Evolutionary conservation across 176 grass and related monocot genomes (phyloP).

Genomic region (Carex littledalei): DNA sequence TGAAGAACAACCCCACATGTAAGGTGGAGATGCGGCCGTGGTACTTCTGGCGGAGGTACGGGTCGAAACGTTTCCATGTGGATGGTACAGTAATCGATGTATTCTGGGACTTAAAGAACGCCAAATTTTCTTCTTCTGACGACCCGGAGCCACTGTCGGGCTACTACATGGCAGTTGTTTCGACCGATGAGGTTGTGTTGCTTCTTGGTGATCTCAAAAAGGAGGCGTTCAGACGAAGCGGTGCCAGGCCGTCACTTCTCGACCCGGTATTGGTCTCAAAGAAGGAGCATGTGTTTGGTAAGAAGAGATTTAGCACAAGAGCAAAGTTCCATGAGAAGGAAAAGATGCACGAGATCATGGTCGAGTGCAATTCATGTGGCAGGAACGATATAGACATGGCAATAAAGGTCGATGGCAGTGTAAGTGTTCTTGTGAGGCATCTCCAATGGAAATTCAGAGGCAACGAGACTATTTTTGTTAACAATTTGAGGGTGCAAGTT

Average conservation of each 20-base stretch:
- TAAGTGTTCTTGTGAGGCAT: conserved; percentile 53
- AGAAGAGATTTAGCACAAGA: conserved; percentile 69
- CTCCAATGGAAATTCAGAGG: conserved; percentile 97
- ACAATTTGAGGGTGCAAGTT: conserved; percentile 66
- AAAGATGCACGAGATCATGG: conserved; percentile 71
- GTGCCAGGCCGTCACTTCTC: conserved; percentile 41
- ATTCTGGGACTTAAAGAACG: conserved; percentile 71
- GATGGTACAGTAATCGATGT: conserved; percentile 55
- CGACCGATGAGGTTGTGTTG: conserved; percentile 50
- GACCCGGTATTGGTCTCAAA: conserved; percentile 60
- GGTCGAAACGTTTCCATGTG: conserved; percentile 60
- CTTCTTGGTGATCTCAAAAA: conserved; percentile 81
- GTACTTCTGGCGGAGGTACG: conserved; percentile 86
- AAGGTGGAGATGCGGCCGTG: conserved; percentile 92
- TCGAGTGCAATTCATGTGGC: conserved; percentile 57
- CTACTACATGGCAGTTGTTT: conserved; percentile 75
- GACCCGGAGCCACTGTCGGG: conserved; percentile 62
- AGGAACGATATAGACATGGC: conserved; percentile 59
- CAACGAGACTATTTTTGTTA: conserved; percentile 65
- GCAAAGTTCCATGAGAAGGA: conserved; percentile 56
- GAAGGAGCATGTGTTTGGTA: conserved; percentile 86
- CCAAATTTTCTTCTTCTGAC: conserved; percentile 44
- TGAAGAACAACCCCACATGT: conserved; percentile 37
- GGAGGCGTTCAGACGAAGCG: conserved; percentile 60
- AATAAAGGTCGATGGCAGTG: conserved; percentile 65